A percentile compares a stretch with the other conserved stretches of the same genome.
These are phyloP conservation scores for Somion occarium DNA, from an alignment of 1,284 basidiomycete genomes.

Conservation along the genomic window DNA sequence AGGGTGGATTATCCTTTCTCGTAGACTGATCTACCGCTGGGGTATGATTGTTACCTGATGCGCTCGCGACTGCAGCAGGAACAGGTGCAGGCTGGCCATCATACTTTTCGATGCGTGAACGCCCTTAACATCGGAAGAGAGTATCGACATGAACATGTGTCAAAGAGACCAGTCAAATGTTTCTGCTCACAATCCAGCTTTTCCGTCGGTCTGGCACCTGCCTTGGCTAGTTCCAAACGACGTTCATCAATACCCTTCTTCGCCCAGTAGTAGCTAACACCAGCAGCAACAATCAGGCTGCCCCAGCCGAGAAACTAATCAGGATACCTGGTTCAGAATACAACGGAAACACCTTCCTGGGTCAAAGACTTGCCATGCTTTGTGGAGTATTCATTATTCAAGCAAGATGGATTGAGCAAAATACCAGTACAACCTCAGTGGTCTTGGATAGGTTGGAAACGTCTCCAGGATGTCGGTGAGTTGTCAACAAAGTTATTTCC, in stretches of 20 bases:
- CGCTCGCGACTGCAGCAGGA: background rate
- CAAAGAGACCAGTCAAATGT: background rate
- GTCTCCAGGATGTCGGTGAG: background rate
- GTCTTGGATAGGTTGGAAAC: background rate
- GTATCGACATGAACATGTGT: background rate
- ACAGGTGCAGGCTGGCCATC: background rate
- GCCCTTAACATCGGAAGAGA: background rate
- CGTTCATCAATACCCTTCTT: constrained; percentile 39
- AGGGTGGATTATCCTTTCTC: background rate
- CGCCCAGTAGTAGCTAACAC: constrained; percentile 41
- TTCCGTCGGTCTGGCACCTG: constrained; percentile 31
- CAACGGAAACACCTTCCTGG: background rate
- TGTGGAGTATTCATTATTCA: constrained; percentile 2
- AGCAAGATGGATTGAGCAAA: background rate
- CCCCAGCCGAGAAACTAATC: constrained; percentile 34
- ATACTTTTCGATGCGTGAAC: background rate
- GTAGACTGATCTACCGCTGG: background rate
- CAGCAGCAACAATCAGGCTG: constrained; percentile 38
- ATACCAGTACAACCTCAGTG: background rate
- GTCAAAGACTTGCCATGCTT: background rate
- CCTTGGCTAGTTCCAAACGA: constrained; percentile 27
- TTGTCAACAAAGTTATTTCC: background rate
- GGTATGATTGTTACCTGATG: background rate
- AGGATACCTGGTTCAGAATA: background rate
- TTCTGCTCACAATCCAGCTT: constrained; percentile 32